Evolutionary conservation across 768 basidiomycete genomes (phyloP).

Genomic region (Russula ochroleuca): DNA sequence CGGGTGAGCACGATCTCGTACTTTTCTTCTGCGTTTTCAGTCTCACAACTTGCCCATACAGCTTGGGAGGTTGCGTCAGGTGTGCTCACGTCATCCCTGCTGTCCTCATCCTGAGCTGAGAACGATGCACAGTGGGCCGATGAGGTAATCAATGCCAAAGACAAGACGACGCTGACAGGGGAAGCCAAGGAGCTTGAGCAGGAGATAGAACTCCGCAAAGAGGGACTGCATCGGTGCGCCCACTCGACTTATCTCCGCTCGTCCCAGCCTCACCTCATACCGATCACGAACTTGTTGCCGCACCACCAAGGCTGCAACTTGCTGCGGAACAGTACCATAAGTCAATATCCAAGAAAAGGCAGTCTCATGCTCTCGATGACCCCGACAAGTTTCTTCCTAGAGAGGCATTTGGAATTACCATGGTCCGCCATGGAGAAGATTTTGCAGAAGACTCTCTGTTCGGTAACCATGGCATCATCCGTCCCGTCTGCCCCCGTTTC

Average conservation of each 20-base stretch:
- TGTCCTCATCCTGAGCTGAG: slow-evolving; percentile 7
- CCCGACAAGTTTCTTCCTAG: slow-evolving; percentile 39
- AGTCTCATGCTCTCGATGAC: slow-evolving; percentile 34
- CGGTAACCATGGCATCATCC: slow-evolving; percentile 15
- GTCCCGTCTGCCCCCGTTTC: not conserved
- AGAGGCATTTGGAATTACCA: slow-evolving; percentile 42
- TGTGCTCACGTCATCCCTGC: slow-evolving; percentile 32
- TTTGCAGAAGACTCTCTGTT: slow-evolving; percentile 31
- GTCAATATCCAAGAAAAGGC: slow-evolving; percentile 32
- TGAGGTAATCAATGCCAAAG: slow-evolving; percentile 79
- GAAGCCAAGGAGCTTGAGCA: slow-evolving; percentile 79
- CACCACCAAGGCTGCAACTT: slow-evolving; percentile 18
- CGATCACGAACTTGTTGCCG: not conserved
- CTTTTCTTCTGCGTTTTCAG: not conserved
- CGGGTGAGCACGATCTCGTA: slow-evolving; percentile 7
- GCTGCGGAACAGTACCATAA: slow-evolving; percentile 27
- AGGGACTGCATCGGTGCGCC: slow-evolving; percentile 67
- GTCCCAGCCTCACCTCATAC: not conserved
- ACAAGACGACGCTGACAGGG: slow-evolving; percentile 72
- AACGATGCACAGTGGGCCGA: slow-evolving; percentile 66
- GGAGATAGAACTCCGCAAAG: slow-evolving; percentile 76
- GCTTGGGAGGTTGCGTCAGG: slow-evolving; percentile 79
- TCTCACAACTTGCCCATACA: slow-evolving; percentile 30
- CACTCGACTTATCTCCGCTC: not conserved
- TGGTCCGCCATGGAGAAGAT: slow-evolving; percentile 42